These are phyloP conservation scores for Paramyrothecium roridum DNA, from an alignment of 2,329 filamentous ascomycete species.

Conservation along the genomic window DNA sequence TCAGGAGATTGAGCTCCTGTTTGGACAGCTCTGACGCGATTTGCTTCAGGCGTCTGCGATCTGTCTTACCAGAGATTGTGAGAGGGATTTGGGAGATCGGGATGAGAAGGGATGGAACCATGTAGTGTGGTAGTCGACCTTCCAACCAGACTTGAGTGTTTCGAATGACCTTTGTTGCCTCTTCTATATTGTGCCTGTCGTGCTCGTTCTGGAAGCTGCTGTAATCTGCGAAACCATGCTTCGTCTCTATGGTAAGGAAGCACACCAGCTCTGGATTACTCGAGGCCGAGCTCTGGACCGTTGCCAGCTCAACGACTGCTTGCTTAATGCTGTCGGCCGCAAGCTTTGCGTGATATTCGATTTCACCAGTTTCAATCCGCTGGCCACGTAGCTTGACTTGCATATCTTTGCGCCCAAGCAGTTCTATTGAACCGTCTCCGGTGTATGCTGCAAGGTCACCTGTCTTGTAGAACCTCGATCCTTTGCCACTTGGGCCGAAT, in stretches of 20 bases:
- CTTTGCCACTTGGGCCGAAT: background rate
- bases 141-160: slow-evolving; percentile 17
- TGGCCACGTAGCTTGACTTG: slow-evolving; percentile 53
- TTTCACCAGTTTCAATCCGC: slow-evolving; percentile 36
- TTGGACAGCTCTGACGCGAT: background rate
- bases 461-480: slow-evolving; percentile 3
- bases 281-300: background rate
- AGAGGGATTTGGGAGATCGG: slow-evolving; percentile 13
- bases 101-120: slow-evolving; percentile 29
- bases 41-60: slow-evolving; percentile 4
- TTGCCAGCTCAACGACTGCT: background rate
- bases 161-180: slow-evolving; percentile 11
- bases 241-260: background rate
- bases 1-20: background rate
- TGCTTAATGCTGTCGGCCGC: background rate
- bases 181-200: background rate
- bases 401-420: slow-evolving; percentile 37
- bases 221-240: background rate
- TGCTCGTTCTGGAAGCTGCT: background rate
- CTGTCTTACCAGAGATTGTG: slow-evolving; percentile 11
- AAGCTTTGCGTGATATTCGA: slow-evolving; percentile 5
- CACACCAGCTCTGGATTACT: background rate
- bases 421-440: background rate
- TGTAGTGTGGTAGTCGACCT: slow-evolving; percentile 30
- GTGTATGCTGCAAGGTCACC: slow-evolving; percentile 2